Base-by-base conservation (phyloP, 1,284 basidiomycete species). In the Microbotryomycetes sp. region DNA sequence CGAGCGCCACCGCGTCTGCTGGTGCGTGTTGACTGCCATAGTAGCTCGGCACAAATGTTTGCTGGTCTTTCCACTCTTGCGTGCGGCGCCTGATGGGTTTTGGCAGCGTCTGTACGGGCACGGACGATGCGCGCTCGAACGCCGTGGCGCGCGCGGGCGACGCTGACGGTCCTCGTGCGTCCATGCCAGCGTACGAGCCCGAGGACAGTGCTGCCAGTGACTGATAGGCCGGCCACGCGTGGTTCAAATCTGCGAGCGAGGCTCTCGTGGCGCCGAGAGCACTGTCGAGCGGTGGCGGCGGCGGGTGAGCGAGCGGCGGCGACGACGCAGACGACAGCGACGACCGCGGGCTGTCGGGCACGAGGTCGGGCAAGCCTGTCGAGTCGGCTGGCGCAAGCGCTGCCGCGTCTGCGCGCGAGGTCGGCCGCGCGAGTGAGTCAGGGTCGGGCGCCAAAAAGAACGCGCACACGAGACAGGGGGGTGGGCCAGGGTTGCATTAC, bases 31-130 rank as follows among this genome's bases (percentile, higher is more conserved):
- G 35, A 11, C 18, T 9, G 18, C 35, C 35, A 41, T 11, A 41
- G 35, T 41, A 41, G 11, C 18, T 9, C 9, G 35, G 35, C 18
- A 41, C 35, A 18, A 65, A 61, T 4, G 53, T 53, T 23, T 59
- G 63, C 59, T 59, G 61, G 50, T 59, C 59, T 23, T 31, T 45
- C 26, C 30, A 49, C 45, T 65, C 63, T 26, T 61, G 63, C 28
- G 63, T 65, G 47, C 61, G 61, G 35, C 63, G 49, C 6, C 57
- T 48, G 35, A 65, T 52, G 27, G 52, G 56, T 26, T 55, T 45
- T 9, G 63, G 63, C 24, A 35, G 16, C 2, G 60, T 57, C 3
- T 59, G 59, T 1, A 50, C 26, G 11, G 63, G 63, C 5, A 57
- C 57, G n/a, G 47, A 47, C 56, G 59, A 49, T 0, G 59, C 45